phyloP scores from a whole-genome alignment of 805 yeast genomes.

The Priceomyces melissophilus region DNA sequence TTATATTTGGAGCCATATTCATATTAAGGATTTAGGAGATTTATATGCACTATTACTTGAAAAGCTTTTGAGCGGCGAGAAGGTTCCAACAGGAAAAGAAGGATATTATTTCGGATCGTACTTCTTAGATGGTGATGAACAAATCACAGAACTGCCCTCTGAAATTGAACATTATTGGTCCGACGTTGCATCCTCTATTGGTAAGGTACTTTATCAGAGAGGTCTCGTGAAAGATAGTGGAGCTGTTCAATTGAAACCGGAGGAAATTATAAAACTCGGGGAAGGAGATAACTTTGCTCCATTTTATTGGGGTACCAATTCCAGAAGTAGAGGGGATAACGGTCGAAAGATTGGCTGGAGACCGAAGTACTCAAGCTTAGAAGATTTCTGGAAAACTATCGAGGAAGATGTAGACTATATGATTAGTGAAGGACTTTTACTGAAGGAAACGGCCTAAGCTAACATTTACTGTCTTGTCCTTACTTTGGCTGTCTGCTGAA shows the following conservation, averaged over 20 bases:
- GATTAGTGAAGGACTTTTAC: neutral
- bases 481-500: too few relatives aligned
- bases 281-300: conserved; percentile 15
- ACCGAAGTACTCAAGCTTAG: conserved; percentile 13
- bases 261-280: conserved; percentile 11
- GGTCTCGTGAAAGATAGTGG: conserved; percentile 12
- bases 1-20: conserved; percentile 34
- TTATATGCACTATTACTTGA: conserved; percentile 23
- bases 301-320: conserved; percentile 23
- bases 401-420: conserved; percentile 15
- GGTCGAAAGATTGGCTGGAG: conserved; percentile 25
- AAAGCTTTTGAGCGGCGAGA: conserved; percentile 16
- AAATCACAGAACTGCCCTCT: conserved; percentile 9
- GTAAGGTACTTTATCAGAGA: conserved; percentile 12
- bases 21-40: conserved; percentile 30
- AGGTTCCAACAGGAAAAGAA: conserved; percentile 23
- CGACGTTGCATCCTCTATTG: conserved; percentile 20
- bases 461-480: too few relatives aligned
- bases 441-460: neutral
- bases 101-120: conserved; percentile 36
- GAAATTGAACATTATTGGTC: conserved; percentile 25
- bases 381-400: conserved; percentile 16
- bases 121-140: conserved; percentile 7
- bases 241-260: conserved; percentile 13
- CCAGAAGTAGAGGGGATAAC: conserved; percentile 24